Evolutionary conservation across 2,329 filamentous ascomycete species (phyloP), one percentile per base, ranked within the genome.

Genomic region (Claviceps digitariae): DNA sequence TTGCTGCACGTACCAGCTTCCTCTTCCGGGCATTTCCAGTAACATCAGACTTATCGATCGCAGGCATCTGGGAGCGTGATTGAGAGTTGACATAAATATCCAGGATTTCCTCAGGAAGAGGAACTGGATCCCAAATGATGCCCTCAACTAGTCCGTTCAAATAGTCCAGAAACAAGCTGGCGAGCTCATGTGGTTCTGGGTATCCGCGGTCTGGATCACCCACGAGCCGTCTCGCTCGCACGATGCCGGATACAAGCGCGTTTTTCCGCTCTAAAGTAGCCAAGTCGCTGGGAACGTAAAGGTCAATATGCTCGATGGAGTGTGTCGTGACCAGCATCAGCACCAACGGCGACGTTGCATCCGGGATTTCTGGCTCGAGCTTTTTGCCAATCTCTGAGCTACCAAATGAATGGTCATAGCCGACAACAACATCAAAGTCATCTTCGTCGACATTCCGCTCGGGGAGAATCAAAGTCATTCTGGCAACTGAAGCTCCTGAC

Each of bases 241-340:
- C 66, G 15, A 71, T 67, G 9, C 57, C 68, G 52, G 61, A 71
- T 27, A 74, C 58, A 1, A 75, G 64, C 2, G 70, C 68, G 51
- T 72, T 76, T 54, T 73, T 76, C 17, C 73, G 70, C 57, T 80
- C 75, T 6, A 78, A 53, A 0, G 62, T 56, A 2, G 67, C 63
- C 17, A 67, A 54, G 5, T 64, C 58, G 7, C 59, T 57, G 1
- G 68, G 66, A 27, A 80, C 64, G 17, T 72, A 67, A 49, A 75
- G 64, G 54, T 74, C 73, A 44, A 81, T 69, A 55, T 82, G 79
- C 61, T 82, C 78, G 40, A 81, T 71, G 1, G 77, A 76, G 57
- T 75, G 72, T 2, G 69, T 72, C 6, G 71, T 74, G 5, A 76
- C 72, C 5, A 82, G 68, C 0, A 68, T 66, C 52, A 82, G 60